These are phyloP conservation scores for Tolypocladium paradoxum DNA, from an alignment of 2,329 filamentous ascomycete species.

Conservation along the genomic window DNA sequence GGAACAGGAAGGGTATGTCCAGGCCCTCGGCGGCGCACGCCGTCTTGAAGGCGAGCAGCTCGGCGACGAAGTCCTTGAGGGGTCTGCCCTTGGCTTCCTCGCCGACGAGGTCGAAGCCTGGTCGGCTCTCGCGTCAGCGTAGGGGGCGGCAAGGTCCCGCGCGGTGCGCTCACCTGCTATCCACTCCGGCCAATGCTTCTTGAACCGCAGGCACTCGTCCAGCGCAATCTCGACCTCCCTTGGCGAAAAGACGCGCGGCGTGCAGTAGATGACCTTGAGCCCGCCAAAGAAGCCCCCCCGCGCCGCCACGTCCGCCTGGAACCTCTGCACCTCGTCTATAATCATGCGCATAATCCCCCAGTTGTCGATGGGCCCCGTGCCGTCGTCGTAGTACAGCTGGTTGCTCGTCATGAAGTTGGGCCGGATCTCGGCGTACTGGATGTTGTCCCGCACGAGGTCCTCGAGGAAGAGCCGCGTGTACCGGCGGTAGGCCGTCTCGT, in stretches of 20 bases:
- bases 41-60: constrained; percentile 46
- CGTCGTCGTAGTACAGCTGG: constrained; percentile 48
- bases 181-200: constrained; percentile 42
- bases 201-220: constrained; percentile 50
- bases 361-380: constrained; percentile 40
- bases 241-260: constrained; percentile 47
- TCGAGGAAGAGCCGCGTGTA: constrained; percentile 51
- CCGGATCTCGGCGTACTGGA: constrained; percentile 62
- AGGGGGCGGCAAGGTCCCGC: not conserved
- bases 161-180: constrained; percentile 46
- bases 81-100: constrained; percentile 54
- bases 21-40: constrained; percentile 35
- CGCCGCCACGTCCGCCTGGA: constrained; percentile 23
- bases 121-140: not conserved
- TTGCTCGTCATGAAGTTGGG: constrained; percentile 58
- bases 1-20: constrained; percentile 62
- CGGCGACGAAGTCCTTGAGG: constrained; percentile 40
- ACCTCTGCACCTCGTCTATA: constrained; percentile 39
- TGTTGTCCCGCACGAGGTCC: constrained; percentile 51
- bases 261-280: constrained; percentile 63
- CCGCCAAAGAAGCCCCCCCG: constrained; percentile 41
- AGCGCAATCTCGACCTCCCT: constrained; percentile 39
- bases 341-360: constrained; percentile 50
- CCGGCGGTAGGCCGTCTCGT: constrained; percentile 47
- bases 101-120: constrained; percentile 60